phyloP scores from a whole-genome alignment of 2,329 filamentous ascomycete genomes.

The Bipolaris victoriae region DNA sequence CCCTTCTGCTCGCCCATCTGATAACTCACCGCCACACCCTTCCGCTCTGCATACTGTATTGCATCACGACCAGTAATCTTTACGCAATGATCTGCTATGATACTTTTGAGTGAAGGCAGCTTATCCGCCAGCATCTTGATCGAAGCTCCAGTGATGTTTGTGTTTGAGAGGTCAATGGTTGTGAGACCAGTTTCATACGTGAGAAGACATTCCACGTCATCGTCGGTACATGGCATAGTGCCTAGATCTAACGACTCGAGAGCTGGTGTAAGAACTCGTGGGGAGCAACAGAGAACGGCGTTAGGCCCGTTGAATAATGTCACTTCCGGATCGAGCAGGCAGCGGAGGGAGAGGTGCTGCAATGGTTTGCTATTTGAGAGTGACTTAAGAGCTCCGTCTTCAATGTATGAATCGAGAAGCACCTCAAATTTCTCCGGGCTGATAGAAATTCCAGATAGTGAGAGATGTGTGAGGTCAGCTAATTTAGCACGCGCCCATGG shows the following conservation, averaged over 20 bases:
- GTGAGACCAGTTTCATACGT: constrained; percentile 25
- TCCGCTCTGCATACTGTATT: constrained; percentile 48
- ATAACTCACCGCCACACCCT: constrained; percentile 38
- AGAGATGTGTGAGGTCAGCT: constrained; percentile 26
- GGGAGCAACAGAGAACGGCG: constrained; percentile 22
- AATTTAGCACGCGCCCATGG: neutral
- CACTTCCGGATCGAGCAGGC: neutral
- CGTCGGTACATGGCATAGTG: constrained; percentile 34
- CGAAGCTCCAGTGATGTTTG: constrained; percentile 50
- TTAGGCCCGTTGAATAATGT: constrained; percentile 8
- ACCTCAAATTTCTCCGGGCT: neutral
- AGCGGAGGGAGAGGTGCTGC: constrained; percentile 3
- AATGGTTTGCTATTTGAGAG: neutral
- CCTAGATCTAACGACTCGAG: constrained; percentile 27
- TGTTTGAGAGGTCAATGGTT: constrained; percentile 45
- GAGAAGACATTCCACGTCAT: constrained; percentile 38
- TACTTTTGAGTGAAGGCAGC: constrained; percentile 31
- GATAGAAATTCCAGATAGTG: constrained; percentile 18
- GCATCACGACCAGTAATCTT: constrained; percentile 48
- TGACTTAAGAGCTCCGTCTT: neutral
- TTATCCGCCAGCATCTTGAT: constrained; percentile 48
- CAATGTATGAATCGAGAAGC: neutral
- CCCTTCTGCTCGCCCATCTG: constrained; percentile 28
- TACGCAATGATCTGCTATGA: constrained; percentile 47
- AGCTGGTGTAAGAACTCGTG: constrained; percentile 31